phyloP scores from a whole-genome alignment of 768 basidiomycete genomes.

The Mrakia blollopis region DNA sequence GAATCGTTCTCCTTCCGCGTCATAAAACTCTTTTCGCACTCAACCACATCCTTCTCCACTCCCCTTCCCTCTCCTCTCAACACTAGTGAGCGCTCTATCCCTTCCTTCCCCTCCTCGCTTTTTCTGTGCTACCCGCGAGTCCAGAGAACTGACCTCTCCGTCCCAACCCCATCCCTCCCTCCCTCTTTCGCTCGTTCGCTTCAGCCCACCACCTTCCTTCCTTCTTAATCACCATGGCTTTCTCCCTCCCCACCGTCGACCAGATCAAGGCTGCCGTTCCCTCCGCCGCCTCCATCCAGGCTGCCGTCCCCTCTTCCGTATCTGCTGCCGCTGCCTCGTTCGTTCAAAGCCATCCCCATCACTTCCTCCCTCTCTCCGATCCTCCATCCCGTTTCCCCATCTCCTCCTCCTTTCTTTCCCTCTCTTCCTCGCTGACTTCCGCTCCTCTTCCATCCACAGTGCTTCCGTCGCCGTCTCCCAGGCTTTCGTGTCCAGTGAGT shows the following conservation, averaged over 20 bases:
- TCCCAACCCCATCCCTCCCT: not conserved
- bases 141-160: not conserved
- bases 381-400: not conserved
- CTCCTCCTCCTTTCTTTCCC: not conserved
- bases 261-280: not conserved
- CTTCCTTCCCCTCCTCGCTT: not conserved
- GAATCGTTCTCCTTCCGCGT: too few species aligned
- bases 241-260: constrained; percentile 2
- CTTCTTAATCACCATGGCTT: constrained; percentile 1
- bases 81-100: not conserved
- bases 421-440: not conserved
- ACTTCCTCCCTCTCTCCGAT: too few species aligned
- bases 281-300: not conserved
- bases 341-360: not conserved
- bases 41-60: too few species aligned
- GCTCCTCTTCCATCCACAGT: not conserved
- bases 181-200: not conserved
- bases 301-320: constrained; percentile 17
- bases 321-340: constrained; percentile 13
- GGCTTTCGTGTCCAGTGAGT: not conserved
- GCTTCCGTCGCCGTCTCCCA: constrained; percentile 1
- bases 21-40: too few species aligned
- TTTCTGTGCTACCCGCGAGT: not conserved
- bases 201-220: not conserved
- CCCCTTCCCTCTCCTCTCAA: not conserved